Evolutionary conservation across 768 basidiomycete genomes (phyloP), one percentile per base, ranked within the genome.

Genomic region (Mycena alexandri): DNA sequence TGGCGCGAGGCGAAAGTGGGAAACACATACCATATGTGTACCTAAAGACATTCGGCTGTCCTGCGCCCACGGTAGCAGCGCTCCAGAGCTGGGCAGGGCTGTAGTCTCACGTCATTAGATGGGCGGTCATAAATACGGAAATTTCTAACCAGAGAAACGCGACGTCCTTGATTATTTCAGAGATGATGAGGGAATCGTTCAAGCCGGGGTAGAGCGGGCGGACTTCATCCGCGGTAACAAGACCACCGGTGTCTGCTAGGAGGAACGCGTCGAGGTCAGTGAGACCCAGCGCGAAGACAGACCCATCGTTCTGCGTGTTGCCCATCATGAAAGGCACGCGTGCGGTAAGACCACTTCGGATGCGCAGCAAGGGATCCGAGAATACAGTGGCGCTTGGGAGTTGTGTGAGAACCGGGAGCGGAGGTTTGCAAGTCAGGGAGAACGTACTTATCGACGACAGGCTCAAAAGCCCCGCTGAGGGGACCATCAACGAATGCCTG

Each of bases 161-260:
- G 9, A 61, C 3, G 41, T 71, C 73, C 24, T 68, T 65, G 33
- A 69, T 48, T 11, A 71, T 64, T 42, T 64, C 63, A 4, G 69
- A 36, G 21, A 74, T 73, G 33, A 69, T 59, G 16, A 34, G 22
- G 14, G 56, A 29, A 50, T 71, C 72, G 34, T 63, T 73, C 41
- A 74, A n/a, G 22, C 73, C 72, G 13, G 73, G 70, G 59, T 74
- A 74, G 19, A 73, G 54, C 25, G 70, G 54, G 34, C 63, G 60
- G 22, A 74, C 67, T 17, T 69, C 9, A 14, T 24, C 62, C 7
- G 59, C 14, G 33, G 63, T 63, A 21, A 74, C 63, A 11, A 60
- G 44, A 9, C 52, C 43, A 2, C n/a, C 63, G 38, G 38, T 38
- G 10, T 38, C 38, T 2, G 4, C 10, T 22, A 34, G 29, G 29